phyloP scores from a whole-genome alignment of 345 rosid species.

The Limnanthes douglasii region DNA sequence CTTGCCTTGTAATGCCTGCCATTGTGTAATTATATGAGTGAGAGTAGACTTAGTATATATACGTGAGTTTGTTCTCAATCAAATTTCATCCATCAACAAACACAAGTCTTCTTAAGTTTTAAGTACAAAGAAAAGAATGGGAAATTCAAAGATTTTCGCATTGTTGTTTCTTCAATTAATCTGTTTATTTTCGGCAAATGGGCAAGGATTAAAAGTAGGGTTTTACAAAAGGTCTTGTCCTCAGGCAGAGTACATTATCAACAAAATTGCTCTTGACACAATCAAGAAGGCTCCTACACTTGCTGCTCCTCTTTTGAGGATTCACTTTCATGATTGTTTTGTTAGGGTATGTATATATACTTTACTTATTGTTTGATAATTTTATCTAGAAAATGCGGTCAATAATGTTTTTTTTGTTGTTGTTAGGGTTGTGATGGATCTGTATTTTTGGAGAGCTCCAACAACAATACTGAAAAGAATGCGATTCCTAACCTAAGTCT shows the following conservation, averaged over 20 bases:
- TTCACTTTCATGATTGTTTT: conserved; percentile 46
- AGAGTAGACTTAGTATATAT: no score
- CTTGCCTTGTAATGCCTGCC: no score
- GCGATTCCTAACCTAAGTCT: conserved; percentile 20
- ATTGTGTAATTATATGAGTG: no score
- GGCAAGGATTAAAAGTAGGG: conserved; percentile 10
- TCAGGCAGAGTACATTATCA: conserved; percentile 14
- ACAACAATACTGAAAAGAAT: conserved; percentile 26
- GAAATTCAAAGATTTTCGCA: no score
- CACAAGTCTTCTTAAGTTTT: no score
- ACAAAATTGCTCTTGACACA: conserved; percentile 7
- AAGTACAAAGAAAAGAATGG: no score
- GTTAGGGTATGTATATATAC: conserved; percentile 19
- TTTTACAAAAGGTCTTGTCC: conserved; percentile 34
- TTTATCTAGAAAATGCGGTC: neutral
- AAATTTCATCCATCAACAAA: no score
- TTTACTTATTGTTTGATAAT: neutral
- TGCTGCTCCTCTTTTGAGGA: conserved; percentile 29
- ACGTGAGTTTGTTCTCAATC: no score
- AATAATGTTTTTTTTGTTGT: neutral
- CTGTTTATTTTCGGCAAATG: no score
- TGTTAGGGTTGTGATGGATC: conserved; percentile 52
- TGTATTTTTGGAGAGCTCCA: conserved; percentile 19
- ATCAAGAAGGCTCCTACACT: conserved; percentile 25
- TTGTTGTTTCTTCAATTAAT: no score